A percentile compares a stretch with the other conserved stretches of the same genome.
These are phyloP conservation scores for Coemansia furcata DNA, from an alignment of 192 early-diverging fungal genomes.

Conservation along the genomic window DNA sequence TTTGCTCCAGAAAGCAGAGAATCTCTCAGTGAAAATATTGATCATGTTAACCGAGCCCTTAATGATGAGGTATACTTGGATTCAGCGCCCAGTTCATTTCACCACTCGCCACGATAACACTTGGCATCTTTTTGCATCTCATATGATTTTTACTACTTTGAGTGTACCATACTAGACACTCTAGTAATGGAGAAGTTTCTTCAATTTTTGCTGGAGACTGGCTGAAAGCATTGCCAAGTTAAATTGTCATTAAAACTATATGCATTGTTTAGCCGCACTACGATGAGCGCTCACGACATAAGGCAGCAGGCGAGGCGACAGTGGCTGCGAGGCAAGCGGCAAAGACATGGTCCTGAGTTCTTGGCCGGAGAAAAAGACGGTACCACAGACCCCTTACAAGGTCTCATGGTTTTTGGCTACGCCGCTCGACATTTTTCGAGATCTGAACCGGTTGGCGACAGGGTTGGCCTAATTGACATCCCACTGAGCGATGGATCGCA, in stretches of 20 bases:
- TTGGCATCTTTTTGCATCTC: not conserved
- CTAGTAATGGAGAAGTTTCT: too few species aligned
- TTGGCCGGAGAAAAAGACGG: constrained; percentile 3
- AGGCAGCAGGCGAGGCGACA: constrained; percentile 13
- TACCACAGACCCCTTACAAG: not conserved
- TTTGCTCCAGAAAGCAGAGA: constrained; percentile 46
- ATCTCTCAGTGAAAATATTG: constrained; percentile 28
- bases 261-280: not conserved
- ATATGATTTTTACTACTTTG: too few species aligned
- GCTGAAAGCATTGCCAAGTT: not conserved
- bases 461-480: constrained; percentile 13
- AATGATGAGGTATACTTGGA: not conserved
- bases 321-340: constrained; percentile 17
- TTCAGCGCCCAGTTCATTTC: not conserved
- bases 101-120: not conserved
- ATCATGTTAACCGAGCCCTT: constrained; percentile 15
- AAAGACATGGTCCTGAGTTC: constrained; percentile 10
- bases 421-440: constrained; percentile 15
- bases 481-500: not conserved
- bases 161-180: too few species aligned
- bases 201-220: too few species aligned
- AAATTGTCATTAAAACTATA: not conserved
- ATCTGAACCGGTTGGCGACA: not conserved
- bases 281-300: constrained; percentile 16
- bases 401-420: constrained; percentile 24